A percentile compares a stretch with the other conserved stretches of the same genome.
These are phyloP conservation scores for Dioscorea zingiberensis DNA, from an alignment of 106 monocot genomes.

Conservation along the genomic window DNA sequence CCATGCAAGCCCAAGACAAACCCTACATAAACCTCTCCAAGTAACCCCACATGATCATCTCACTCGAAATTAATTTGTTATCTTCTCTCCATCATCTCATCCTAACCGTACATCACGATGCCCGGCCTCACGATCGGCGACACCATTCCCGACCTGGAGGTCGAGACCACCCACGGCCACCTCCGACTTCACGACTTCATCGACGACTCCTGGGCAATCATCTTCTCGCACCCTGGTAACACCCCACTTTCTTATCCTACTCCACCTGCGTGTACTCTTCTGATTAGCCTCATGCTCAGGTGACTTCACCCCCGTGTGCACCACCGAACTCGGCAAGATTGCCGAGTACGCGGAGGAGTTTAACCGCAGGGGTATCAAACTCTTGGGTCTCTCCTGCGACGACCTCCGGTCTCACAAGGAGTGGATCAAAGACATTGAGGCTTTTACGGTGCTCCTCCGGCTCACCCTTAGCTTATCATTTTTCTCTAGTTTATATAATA, in stretches of 20 bases:
- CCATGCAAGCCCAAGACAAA: background rate
- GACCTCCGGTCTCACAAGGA: conserved; percentile 37
- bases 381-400: conserved; percentile 72
- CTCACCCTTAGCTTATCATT: background rate
- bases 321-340: conserved; percentile 63
- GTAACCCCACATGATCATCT: background rate
- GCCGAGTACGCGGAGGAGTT: conserved; percentile 51
- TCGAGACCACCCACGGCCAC: conserved; percentile 68
- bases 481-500: background rate
- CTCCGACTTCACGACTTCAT: conserved; percentile 67
- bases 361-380: conserved; percentile 66
- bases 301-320: conserved; percentile 87
- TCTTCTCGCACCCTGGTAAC: conserved; percentile 82
- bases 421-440: conserved; percentile 86
- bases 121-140: conserved; percentile 84
- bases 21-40: background rate
- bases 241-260: background rate
- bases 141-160: conserved; percentile 59
- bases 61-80: too few species aligned
- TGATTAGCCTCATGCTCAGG: conserved; percentile 10
- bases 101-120: conserved; percentile 18
- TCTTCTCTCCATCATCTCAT: background rate
- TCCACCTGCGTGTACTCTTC: background rate
- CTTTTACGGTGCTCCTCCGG: conserved; percentile 19
- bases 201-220: conserved; percentile 49